A percentile compares a stretch with the other conserved stretches of the same genome.
These are phyloP conservation scores for Skeletonema potamos DNA, from an alignment of 108 stramenopile species.

Conservation along the genomic window DNA sequence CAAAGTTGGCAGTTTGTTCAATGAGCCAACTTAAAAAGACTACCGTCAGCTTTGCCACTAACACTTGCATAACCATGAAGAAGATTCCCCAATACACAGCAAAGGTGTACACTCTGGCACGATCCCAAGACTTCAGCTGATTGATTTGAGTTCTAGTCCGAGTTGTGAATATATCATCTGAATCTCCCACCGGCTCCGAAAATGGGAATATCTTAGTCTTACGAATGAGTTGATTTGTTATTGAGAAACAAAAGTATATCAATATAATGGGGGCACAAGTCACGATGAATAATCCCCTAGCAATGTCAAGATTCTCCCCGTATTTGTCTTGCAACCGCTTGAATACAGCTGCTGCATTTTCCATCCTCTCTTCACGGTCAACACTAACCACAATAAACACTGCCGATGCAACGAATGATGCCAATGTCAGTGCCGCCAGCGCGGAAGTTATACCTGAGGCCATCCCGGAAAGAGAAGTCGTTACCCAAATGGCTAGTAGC, in stretches of 20 bases:
- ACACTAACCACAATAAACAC: conserved; percentile 39
- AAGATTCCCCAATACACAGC: conserved; percentile 51
- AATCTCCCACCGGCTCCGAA: conserved; percentile 17
- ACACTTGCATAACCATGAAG: conserved; percentile 47
- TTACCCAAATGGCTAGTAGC: conserved; percentile 48
- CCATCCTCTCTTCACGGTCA: conserved; percentile 9
- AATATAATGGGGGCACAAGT: conserved; percentile 32
- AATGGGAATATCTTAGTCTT: conserved; percentile 21
- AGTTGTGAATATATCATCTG: conserved; percentile 24
- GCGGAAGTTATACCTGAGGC: conserved; percentile 43
- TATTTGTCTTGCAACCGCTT: conserved; percentile 39
- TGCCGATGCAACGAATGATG: conserved; percentile 42
- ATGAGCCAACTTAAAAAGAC: conserved; percentile 49
- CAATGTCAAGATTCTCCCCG: conserved; percentile 37
- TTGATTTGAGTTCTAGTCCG: conserved; percentile 31
- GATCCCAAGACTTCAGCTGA: conserved; percentile 44
- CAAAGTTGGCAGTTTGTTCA: conserved; percentile 20
- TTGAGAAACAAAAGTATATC: conserved; percentile 38
- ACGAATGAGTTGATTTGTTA: conserved; percentile 44
- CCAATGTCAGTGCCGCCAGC: conserved; percentile 41
- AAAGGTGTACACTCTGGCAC: conserved; percentile 38
- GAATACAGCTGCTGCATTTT: conserved; percentile 17
- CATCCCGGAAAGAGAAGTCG: conserved; percentile 46
- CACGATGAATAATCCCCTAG: conserved; percentile 35
- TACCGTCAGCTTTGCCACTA: conserved; percentile 55